These are phyloP conservation scores for Aspergillus viridinutans DNA, from an alignment of 2,329 filamentous ascomycete genomes.

Conservation along the genomic window DNA sequence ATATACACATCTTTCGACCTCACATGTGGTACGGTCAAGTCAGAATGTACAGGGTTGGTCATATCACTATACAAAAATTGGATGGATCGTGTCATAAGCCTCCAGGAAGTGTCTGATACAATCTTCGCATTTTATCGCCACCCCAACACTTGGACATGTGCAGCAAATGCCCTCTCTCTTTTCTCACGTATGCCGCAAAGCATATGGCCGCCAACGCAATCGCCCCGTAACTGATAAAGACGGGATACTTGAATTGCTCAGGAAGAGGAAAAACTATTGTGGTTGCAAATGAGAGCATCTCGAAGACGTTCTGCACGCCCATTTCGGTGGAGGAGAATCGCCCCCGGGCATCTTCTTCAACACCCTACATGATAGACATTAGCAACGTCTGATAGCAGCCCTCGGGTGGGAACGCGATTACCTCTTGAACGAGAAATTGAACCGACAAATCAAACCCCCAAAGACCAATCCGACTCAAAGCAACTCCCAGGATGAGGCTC, in stretches of 20 bases:
- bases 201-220: slow-evolving; percentile 26
- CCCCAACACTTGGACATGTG: slow-evolving; percentile 36
- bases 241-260: slow-evolving; percentile 61
- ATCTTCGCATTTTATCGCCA: slow-evolving; percentile 6
- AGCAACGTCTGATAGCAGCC: neutral
- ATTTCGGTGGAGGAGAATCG: slow-evolving; percentile 66
- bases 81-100: neutral
- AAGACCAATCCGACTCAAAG: slow-evolving; percentile 57
- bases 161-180: slow-evolving; percentile 57
- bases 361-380: slow-evolving; percentile 40
- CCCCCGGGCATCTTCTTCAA: slow-evolving; percentile 56
- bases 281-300: slow-evolving; percentile 61
- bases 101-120: neutral
- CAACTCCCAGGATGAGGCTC: slow-evolving; percentile 49
- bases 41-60: neutral
- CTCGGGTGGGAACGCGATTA: slow-evolving; percentile 20
- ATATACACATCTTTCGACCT: neutral
- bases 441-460: slow-evolving; percentile 60
- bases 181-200: slow-evolving; percentile 56
- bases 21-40: neutral
- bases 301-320: slow-evolving; percentile 65
- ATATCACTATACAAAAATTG: neutral
- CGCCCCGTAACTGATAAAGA: slow-evolving; percentile 51
- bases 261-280: slow-evolving; percentile 64
- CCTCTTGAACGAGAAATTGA: slow-evolving; percentile 60